Conservation (phyloP, 2,329 filamentous ascomycete species). For the Nigrospora oryzae region DNA sequence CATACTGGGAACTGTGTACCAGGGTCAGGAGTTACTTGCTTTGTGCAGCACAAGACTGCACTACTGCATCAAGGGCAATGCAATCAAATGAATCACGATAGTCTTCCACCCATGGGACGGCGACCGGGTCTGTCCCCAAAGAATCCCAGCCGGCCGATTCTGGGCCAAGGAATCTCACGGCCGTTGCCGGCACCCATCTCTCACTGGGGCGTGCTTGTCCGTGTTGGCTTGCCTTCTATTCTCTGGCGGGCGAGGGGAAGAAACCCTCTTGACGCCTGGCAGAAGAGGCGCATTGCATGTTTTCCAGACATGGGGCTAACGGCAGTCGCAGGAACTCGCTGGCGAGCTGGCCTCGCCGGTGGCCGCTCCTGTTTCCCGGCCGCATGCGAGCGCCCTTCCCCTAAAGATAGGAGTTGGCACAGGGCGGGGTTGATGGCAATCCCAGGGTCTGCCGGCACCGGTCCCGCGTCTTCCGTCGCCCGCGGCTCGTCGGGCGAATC, state of each 20-base stretch:
- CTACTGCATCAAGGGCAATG: conserved; percentile 12
- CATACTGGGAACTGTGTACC: neutral
- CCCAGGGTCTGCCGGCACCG: conserved; percentile 1
- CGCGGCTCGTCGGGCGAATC: neutral
- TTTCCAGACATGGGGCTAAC: neutral
- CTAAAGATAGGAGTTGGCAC: neutral
- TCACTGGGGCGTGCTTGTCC: neutral
- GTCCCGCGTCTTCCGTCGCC: neutral
- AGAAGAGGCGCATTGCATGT: neutral
- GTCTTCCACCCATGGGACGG: conserved; percentile 6
- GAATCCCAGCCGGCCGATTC: conserved; percentile 9
- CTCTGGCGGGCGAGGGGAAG: neutral
- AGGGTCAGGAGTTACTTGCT: conserved; percentile 2
- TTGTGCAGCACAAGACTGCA: neutral
- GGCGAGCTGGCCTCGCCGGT: neutral
- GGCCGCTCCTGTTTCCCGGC: neutral
- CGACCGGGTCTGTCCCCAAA: conserved; percentile 11
- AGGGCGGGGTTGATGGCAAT: no score
- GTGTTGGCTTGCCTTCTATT: neutral
- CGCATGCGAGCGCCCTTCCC: conserved; percentile 11
- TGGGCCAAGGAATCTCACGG: conserved; percentile 2
- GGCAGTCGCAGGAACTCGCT: neutral
- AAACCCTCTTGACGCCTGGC: no score
- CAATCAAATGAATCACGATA: conserved; percentile 10
- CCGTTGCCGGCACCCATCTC: neutral